These are phyloP conservation scores for Fusarium mundagurra DNA, from an alignment of 2,329 filamentous ascomycete species.

Conservation along the genomic window DNA sequence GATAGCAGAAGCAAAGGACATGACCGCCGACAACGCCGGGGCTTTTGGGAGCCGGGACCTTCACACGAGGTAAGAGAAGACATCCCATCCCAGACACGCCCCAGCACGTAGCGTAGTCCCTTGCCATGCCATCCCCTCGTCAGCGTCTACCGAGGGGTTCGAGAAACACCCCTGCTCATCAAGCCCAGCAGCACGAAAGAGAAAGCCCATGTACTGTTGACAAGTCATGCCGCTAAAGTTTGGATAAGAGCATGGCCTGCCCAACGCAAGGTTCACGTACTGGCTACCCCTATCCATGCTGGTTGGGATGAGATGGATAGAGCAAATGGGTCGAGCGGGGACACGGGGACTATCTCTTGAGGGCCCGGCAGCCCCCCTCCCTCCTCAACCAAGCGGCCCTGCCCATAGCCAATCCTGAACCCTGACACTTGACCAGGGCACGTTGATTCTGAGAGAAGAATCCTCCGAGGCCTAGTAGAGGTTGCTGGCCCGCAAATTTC, in stretches of 20 bases:
- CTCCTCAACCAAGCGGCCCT: conserved; percentile 37
- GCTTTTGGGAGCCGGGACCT: conserved; percentile 33
- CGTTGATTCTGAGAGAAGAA: conserved; percentile 45
- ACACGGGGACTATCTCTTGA: conserved; percentile 44
- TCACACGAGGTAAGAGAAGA: conserved; percentile 40
- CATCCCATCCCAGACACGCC: conserved; percentile 42
- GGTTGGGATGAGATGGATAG: conserved; percentile 42
- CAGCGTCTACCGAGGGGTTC: conserved; percentile 49
- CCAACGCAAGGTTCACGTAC: conserved; percentile 36
- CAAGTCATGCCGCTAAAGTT: conserved; percentile 38
- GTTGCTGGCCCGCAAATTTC: conserved; percentile 46
- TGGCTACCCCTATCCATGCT: conserved; percentile 36
- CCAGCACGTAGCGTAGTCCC: conserved; percentile 38
- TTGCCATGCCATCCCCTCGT: conserved; percentile 42
- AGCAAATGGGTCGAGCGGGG: conserved; percentile 44
- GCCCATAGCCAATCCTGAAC: conserved; percentile 39
- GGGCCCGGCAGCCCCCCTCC: conserved; percentile 44
- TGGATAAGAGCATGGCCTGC: conserved; percentile 37
- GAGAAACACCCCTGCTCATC: conserved; percentile 40
- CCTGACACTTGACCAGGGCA: conserved; percentile 39
- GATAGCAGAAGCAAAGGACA: conserved; percentile 31
- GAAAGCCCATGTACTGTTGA: conserved; percentile 43
- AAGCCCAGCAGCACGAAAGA: conserved; percentile 36
- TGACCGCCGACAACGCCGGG: conserved; percentile 31
- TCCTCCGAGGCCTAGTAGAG: conserved; percentile 44